These are phyloP conservation scores for Strombidium stylifer DNA, from an alignment of 73 alveolate genomes.

Conservation along the genomic window DNA sequence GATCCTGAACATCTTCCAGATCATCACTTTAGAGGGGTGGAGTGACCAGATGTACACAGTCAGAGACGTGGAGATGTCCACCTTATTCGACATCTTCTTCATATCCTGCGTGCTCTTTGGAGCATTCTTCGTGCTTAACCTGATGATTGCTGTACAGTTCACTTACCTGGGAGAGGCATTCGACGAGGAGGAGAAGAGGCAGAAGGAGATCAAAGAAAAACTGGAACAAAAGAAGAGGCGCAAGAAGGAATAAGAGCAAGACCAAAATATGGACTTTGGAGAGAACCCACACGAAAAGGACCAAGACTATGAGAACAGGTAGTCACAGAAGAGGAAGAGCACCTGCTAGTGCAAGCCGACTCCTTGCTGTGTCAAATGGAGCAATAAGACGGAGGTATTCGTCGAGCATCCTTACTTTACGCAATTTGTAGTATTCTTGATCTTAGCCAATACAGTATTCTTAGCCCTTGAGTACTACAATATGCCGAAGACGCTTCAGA, in stretches of 20 bases:
- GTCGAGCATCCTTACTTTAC: constrained; percentile 8
- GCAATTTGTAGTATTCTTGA: constrained; percentile 16
- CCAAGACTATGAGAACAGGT: not conserved
- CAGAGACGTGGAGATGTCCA: constrained; percentile 10
- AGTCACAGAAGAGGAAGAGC: not conserved
- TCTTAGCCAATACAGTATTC: constrained; percentile 47
- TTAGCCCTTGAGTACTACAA: constrained; percentile 50
- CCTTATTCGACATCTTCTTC: constrained; percentile 41
- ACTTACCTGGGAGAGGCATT: constrained; percentile 14
- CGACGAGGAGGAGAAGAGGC: not conserved
- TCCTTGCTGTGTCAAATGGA: constrained; percentile 9
- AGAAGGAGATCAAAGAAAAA: not conserved
- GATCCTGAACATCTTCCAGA: constrained; percentile 49
- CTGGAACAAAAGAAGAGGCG: not conserved
- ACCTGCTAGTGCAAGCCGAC: not conserved
- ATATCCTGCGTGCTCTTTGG: constrained; percentile 29
- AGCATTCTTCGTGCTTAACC: constrained; percentile 56
- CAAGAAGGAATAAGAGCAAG: not conserved
- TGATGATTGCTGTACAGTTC: constrained; percentile 55
- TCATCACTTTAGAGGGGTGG: constrained; percentile 62
- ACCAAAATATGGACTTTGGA: not conserved
- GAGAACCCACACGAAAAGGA: not conserved
- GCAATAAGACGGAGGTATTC: not conserved
- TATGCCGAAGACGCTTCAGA: constrained; percentile 24
- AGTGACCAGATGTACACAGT: constrained; percentile 38